Conservation (phyloP, 768 basidiomycete genomes). For the Lactarius quietus region DNA sequence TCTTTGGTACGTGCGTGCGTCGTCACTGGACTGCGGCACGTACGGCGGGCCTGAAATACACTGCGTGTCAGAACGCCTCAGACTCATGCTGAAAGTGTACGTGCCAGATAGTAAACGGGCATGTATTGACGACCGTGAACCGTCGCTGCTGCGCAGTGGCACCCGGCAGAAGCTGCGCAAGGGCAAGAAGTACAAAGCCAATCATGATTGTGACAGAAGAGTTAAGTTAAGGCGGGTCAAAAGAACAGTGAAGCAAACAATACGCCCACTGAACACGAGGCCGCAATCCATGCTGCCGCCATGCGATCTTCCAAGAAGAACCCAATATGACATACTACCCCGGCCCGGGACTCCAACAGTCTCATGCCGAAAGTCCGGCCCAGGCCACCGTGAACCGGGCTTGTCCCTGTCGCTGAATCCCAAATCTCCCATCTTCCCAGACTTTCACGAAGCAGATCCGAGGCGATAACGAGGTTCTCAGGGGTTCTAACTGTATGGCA, state of each 20-base stretch:
- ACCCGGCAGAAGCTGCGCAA: background rate
- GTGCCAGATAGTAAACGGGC: constrained; percentile 23
- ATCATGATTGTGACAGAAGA: constrained; percentile 1
- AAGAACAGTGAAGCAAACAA: no score
- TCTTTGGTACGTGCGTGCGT: no score
- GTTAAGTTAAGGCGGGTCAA: no score
- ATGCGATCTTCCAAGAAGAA: background rate
- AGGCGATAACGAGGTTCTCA: background rate
- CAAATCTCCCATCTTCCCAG: background rate
- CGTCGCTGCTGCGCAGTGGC: constrained; percentile 10
- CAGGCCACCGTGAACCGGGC: background rate
- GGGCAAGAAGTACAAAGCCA: background rate
- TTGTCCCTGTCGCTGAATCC: background rate
- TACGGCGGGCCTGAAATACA: constrained; percentile 21
- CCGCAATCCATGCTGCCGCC: background rate
- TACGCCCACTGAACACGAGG: background rate
- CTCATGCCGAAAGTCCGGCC: background rate
- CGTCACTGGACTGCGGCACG: background rate
- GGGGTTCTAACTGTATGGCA: background rate
- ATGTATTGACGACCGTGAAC: constrained; percentile 22
- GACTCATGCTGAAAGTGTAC: no score
- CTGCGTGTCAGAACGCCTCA: background rate
- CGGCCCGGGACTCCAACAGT: background rate
- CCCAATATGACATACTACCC: background rate
- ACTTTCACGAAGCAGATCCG: background rate